phyloP scores from a whole-genome alignment of 257 asterid genomes.

The Scutellaria minor region DNA sequence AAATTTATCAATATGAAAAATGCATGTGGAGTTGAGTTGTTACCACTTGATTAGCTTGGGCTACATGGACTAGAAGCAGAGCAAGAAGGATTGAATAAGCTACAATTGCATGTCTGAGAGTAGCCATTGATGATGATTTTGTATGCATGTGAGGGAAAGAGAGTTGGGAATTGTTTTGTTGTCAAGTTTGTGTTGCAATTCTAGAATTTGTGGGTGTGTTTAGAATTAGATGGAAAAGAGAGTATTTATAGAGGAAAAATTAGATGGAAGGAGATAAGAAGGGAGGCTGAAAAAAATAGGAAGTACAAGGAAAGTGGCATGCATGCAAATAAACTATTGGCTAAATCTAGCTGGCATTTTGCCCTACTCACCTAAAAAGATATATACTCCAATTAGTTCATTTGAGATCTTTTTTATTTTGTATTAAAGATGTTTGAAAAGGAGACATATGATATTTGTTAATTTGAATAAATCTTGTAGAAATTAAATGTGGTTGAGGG shows the following conservation, averaged over 20 bases:
- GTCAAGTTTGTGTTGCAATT: not conserved
- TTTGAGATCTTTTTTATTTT: too few species aligned
- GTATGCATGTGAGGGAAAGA: not conserved
- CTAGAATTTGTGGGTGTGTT: constrained; percentile 10
- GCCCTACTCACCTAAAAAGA: constrained; percentile 40
- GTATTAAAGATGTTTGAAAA: too few species aligned
- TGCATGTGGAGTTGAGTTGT: not conserved
- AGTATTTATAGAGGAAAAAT: constrained; percentile 40
- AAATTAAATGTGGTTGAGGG: not conserved
- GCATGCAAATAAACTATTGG: constrained; percentile 48
- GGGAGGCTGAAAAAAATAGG: constrained; percentile 1
- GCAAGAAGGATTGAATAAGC: constrained; percentile 45
- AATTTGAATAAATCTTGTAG: not conserved
- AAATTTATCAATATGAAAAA: not conserved
- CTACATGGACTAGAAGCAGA: constrained; percentile 53
- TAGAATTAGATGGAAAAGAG: constrained; percentile 14
- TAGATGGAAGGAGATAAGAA: not conserved
- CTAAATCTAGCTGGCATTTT: constrained; percentile 26
- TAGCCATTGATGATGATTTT: constrained; percentile 46
- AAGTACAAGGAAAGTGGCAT: constrained; percentile 40
- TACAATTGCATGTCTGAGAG: constrained; percentile 40
- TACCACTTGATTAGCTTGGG: constrained; percentile 56
- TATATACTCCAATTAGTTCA: constrained; percentile 13
- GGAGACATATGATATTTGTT: too few species aligned
- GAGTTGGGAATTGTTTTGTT: not conserved